Evolutionary conservation across 2,329 filamentous ascomycete genomes (phyloP).

Genomic region (Fusarium sp.): DNA sequence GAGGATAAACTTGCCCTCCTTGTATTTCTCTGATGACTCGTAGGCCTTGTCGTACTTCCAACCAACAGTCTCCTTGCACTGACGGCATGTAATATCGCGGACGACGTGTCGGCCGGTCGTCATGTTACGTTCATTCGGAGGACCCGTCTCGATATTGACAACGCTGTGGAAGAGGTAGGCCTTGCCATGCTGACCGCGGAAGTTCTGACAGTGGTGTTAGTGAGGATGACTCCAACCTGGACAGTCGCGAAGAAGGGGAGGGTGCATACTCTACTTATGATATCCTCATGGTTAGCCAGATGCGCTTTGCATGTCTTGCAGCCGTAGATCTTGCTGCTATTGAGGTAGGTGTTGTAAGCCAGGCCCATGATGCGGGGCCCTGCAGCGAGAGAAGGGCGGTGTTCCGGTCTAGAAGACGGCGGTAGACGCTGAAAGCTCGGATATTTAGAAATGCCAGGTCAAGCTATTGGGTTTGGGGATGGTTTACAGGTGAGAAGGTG

Average conservation of each 20-base stretch:
- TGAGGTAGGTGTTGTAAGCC: conserved; percentile 92
- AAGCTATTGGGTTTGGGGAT: not conserved
- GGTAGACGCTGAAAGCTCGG: not conserved
- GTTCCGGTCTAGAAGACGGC: not conserved
- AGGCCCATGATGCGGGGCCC: conserved; percentile 77
- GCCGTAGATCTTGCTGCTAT: conserved; percentile 88
- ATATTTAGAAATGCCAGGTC: not conserved
- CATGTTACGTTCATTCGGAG: conserved; percentile 96
- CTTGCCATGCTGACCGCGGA: conserved; percentile 98
- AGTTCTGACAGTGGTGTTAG: conserved; percentile 75
- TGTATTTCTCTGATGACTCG: conserved; percentile 94
- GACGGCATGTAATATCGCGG: conserved; percentile 90
- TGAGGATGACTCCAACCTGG: conserved; percentile 1
- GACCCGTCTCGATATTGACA: conserved; percentile 88
- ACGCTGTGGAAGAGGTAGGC: conserved; percentile 96
- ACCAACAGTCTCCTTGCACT: conserved; percentile 93
- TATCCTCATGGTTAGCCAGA: conserved; percentile 94
- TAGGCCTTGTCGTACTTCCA: conserved; percentile 99
- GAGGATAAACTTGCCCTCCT: conserved; percentile 98
- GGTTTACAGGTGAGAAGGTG: conserved; percentile 14
- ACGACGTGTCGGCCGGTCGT: conserved; percentile 96
- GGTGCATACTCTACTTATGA: conserved; percentile 87
- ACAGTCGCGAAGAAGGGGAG: not conserved
- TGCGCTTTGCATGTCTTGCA: conserved; percentile 97
- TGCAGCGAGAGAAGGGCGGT: conserved; percentile 5